Percentiles rank a stretch among this genome's conserved stretches.
These are phyloP conservation scores for Conoideocrella luteorostrata DNA, from an alignment of 2,329 filamentous ascomycete genomes.

Conservation along the genomic window DNA sequence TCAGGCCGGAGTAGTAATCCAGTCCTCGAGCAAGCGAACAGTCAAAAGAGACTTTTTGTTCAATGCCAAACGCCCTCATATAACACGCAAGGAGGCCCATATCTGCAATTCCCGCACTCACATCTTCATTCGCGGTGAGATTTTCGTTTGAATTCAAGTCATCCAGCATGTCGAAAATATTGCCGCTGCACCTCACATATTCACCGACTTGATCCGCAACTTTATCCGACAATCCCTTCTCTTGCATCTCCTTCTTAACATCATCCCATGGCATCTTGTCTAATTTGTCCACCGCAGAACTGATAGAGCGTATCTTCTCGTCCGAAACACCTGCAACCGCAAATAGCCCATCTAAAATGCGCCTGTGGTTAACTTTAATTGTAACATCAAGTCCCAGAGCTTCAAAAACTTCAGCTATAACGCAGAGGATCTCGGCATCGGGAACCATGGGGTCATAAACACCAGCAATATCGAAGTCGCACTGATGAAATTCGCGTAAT, in stretches of 20 bases:
- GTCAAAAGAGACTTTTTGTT: conserved; percentile 77
- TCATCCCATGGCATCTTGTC: conserved; percentile 90
- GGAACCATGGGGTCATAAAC: conserved; percentile 85
- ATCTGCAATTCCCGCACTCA: conserved; percentile 74
- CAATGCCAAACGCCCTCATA: conserved; percentile 67
- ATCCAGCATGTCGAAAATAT: conserved; percentile 61
- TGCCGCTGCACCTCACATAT: conserved; percentile 73
- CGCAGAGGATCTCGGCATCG: conserved; percentile 81
- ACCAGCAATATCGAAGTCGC: conserved; percentile 93
- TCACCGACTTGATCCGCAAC: conserved; percentile 83
- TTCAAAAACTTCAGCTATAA: conserved; percentile 80
- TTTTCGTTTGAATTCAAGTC: conserved; percentile 61
- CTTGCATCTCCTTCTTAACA: conserved; percentile 88
- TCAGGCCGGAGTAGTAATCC: conserved; percentile 86
- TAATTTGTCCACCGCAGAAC: conserved; percentile 89
- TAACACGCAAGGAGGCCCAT: conserved; percentile 78
- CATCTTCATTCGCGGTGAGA: conserved; percentile 63
- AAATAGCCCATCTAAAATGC: conserved; percentile 89
- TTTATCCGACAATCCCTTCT: conserved; percentile 71
- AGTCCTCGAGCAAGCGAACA: conserved; percentile 82
- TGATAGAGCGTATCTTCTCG: conserved; percentile 84
- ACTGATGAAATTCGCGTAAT: conserved; percentile 96
- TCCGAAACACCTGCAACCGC: conserved; percentile 81
- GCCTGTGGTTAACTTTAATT: conserved; percentile 92
- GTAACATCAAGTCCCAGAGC: conserved; percentile 67